Conservation (phyloP, 306 rosid species). For the Styphnolobium japonicum region DNA sequence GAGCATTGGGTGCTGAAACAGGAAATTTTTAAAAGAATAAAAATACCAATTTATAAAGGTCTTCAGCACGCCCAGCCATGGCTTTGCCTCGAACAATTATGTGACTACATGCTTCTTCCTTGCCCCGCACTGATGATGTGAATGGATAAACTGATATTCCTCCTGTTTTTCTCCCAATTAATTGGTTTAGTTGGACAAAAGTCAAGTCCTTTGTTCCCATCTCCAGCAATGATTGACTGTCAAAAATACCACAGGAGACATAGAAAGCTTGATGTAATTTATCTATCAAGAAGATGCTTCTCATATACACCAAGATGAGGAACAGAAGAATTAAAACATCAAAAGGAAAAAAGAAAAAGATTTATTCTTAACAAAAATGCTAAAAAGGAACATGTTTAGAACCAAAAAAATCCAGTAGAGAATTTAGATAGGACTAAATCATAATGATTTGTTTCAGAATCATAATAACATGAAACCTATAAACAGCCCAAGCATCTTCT, state of each 20-base stretch:
- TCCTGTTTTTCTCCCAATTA: constrained; percentile 97
- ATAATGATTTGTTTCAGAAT: neutral
- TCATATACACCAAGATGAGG: neutral
- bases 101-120: constrained; percentile 77
- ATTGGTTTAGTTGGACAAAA: constrained; percentile 93
- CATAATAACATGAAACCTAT: neutral
- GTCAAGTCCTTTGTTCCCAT: constrained; percentile 97
- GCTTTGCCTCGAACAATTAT: constrained; percentile 94
- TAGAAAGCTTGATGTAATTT: constrained; percentile 14
- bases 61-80: constrained; percentile 86
- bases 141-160: constrained; percentile 97
- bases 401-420: neutral
- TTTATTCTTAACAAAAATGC: neutral
- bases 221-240: constrained; percentile 95
- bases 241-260: constrained; percentile 35
- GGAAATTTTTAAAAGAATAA: neutral
- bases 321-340: constrained; percentile 11
- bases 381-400: constrained; percentile 1
- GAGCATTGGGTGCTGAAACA: neutral
- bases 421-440: constrained; percentile 8
- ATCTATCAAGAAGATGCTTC: constrained; percentile 15
- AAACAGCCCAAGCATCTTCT: constrained; percentile 3
- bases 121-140: constrained; percentile 82
- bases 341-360: neutral
- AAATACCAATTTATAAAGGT: constrained; percentile 82